Base-by-base conservation (phyloP, 2,329 filamentous ascomycete species). In the Xylariaceae sp. region DNA sequence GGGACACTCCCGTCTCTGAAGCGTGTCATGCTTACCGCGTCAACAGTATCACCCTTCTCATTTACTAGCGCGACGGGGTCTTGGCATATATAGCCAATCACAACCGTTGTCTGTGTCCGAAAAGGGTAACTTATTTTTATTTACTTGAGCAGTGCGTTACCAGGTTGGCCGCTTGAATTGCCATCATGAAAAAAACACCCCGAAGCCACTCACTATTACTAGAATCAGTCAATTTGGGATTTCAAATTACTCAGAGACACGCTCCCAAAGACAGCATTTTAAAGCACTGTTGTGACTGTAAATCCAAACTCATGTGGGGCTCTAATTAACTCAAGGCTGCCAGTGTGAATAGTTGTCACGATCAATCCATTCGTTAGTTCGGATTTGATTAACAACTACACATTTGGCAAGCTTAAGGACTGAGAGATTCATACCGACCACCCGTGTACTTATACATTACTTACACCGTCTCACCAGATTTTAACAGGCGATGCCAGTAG, bases 111-210 rank as follows among this genome's bases (percentile, higher is more conserved):
- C 52, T 54, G 61, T 60, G 41, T 48, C 68, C 66, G 23, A 65
- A 71, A 69, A 60, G 23, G 68, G 68, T 65, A 70, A 68, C 60
- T 66, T 70, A 69, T 71, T 70, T 66, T 64, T 65, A 66, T 68
- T 52, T 55, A 56, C 58, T 62, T 58, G 4, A 54, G 40, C 46
- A 47, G 37, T 45, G 57, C 63, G 62, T 69, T 63, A 60, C 67
- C 67, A 62, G 65, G 67, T 68, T 60, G 62, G 60, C 62, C 44
- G 45, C 48, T 11, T 53, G 51, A 62, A 60, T 60, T 56, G 61
- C 52, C 39, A 44, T 46, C 53, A 50, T 43, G 19, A 43, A 24
- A 58, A 54, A 56, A 64, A 65, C 61, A 65, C 55, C 54, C 36
- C 17, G 14, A 24, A 34, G 33, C 41, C 41, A 39, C 19, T 41